Evolutionary conservation across 352 stramenopile genomes (phyloP).

Genomic region (Globisporangium middletonii): DNA sequence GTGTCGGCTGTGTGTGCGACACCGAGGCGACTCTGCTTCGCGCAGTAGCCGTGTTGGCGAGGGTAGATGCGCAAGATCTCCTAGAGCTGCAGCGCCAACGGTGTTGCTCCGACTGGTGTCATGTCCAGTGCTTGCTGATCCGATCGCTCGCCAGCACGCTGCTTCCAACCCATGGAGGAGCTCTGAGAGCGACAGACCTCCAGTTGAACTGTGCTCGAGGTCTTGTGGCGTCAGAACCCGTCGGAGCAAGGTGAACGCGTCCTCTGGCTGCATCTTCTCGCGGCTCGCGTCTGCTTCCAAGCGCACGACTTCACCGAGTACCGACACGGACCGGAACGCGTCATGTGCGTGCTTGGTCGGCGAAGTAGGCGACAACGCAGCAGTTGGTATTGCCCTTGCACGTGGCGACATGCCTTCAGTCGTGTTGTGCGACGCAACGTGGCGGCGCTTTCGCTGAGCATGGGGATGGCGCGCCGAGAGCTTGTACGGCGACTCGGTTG

Average conservation of each 20-base stretch:
- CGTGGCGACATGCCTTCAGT: not conserved
- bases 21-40: no score
- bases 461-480: conserved; percentile 21
- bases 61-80: no score
- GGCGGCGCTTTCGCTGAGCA: conserved; percentile 10
- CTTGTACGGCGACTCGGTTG: conserved; percentile 13
- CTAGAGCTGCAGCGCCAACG: no score
- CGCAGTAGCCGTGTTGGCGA: no score
- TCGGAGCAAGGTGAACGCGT: conserved; percentile 24
- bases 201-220: not conserved
- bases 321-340: conserved; percentile 24
- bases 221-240: conserved; percentile 3
- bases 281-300: conserved; percentile 20
- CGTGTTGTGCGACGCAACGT: not conserved
- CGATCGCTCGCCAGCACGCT: conserved; percentile 30
- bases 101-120: no score
- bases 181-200: conserved; percentile 2
- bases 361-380: not conserved
- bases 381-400: not conserved
- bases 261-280: conserved; percentile 18
- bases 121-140: not conserved
- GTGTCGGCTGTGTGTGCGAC: no score
- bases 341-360: not conserved
- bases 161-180: conserved; percentile 22
- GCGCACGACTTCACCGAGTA: conserved; percentile 25